Evolutionary conservation across 345 rosid species (phyloP).

Genomic region (Hevea brasiliensis): DNA sequence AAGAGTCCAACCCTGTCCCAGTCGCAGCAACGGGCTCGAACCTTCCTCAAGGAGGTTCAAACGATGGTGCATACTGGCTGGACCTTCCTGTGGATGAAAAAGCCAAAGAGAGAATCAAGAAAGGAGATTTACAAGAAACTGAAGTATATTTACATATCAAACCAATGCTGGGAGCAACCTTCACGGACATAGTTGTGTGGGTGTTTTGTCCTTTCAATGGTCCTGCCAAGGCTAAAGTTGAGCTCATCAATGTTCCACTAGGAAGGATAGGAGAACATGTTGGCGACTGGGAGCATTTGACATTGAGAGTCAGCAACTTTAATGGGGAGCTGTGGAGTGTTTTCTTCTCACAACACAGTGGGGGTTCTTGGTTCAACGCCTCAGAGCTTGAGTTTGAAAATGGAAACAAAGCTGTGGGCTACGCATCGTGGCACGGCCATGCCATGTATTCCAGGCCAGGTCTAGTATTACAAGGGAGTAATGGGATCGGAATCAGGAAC

Average conservation of each 20-base stretch:
- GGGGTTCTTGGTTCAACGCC: conserved; percentile 66
- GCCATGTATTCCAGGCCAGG: conserved; percentile 79
- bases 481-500: conserved; percentile 60
- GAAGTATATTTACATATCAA: conserved; percentile 66
- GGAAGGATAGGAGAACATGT: conserved; percentile 79
- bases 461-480: conserved; percentile 66
- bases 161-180: conserved; percentile 79
- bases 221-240: conserved; percentile 63
- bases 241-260: conserved; percentile 44
- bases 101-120: conserved; percentile 55
- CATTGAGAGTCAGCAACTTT: conserved; percentile 77
- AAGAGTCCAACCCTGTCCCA: conserved; percentile 56
- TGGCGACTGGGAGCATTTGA: conserved; percentile 91
- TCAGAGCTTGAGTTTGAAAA: conserved; percentile 57
- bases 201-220: conserved; percentile 87
- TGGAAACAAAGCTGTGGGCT: conserved; percentile 61
- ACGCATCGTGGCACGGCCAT: conserved; percentile 73
- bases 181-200: conserved; percentile 73
- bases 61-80: conserved; percentile 74
- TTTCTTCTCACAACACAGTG: conserved; percentile 66
- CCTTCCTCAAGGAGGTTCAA: conserved; percentile 82
- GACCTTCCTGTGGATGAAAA: conserved; percentile 62
- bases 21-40: conserved; percentile 57
- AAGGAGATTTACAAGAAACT: conserved; percentile 54
- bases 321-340: conserved; percentile 54